Conservation (phyloP, 805 yeast species). For the Candida railenensis region DNA sequence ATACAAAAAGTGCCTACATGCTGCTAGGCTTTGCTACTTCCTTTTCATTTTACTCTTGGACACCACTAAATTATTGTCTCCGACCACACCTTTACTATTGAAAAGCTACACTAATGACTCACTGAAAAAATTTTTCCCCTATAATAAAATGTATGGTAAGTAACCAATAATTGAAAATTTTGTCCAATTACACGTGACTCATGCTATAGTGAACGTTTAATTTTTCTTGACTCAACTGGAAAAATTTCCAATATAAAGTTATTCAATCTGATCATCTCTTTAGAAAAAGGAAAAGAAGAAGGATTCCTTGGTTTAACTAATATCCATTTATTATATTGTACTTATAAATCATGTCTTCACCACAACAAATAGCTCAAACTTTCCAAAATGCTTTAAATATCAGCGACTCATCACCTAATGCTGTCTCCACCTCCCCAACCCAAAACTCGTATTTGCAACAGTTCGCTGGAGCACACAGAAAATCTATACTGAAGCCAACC, state of each 20-base stretch:
- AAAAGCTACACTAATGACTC: not conserved
- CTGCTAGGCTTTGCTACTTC: no score
- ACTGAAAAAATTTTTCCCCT: not conserved
- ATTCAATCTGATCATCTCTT: not conserved
- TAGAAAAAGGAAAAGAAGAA: not conserved
- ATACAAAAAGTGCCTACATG: no score
- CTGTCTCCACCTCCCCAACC: conserved; percentile 83
- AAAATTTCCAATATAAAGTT: not conserved
- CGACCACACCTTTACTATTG: no score
- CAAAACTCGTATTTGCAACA: conserved; percentile 62
- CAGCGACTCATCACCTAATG: conserved; percentile 41
- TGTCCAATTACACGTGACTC: not conserved
- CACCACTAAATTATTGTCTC: no score
- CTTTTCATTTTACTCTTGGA: not conserved
- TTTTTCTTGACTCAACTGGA: not conserved
- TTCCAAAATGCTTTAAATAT: conserved; percentile 56
- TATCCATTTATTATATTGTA: not conserved
- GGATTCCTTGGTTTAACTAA: not conserved
- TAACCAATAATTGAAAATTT: not conserved
- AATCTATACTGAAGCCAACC: conserved; percentile 44
- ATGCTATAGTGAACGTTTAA: not conserved
- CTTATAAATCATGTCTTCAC: conserved; percentile 51
- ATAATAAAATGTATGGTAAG: not conserved
- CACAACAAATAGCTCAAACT: conserved; percentile 63
- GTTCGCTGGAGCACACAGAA: conserved; percentile 39